phyloP scores from a whole-genome alignment of 2,329 filamentous ascomycete species.

The Clarireedia homoeocarpa region DNA sequence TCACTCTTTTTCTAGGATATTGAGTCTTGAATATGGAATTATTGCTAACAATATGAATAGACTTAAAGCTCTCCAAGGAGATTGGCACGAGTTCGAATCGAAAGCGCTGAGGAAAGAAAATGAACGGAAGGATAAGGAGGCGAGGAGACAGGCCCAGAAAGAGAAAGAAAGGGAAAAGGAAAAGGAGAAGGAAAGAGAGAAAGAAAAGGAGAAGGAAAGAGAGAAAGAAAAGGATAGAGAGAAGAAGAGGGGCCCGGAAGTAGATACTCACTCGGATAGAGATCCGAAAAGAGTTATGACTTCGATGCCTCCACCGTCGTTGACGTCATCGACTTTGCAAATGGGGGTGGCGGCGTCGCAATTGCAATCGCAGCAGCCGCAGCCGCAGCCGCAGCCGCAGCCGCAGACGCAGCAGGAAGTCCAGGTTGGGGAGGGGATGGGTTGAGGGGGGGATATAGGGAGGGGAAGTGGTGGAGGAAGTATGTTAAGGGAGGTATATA shows the following conservation, averaged over 20 bases:
- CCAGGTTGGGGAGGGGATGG: too few relatives aligned
- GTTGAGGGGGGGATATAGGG: too few relatives aligned
- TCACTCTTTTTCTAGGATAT: background rate
- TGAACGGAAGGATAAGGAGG: conserved; percentile 50
- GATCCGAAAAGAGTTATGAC: conserved; percentile 25
- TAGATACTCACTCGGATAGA: conserved; percentile 15
- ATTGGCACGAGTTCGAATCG: conserved; percentile 98
- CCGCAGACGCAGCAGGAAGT: too few relatives aligned
- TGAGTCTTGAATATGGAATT: background rate
- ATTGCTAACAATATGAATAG: conserved; percentile 31
- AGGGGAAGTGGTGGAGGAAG: too few relatives aligned
- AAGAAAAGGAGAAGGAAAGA: conserved; percentile 21
- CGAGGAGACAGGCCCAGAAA: conserved; percentile 25
- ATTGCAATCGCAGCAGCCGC: too few relatives aligned
- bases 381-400: too few relatives aligned
- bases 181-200: conserved; percentile 23
- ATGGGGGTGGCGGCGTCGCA: too few relatives aligned
- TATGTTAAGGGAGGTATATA: background rate
- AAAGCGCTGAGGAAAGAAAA: conserved; percentile 90
- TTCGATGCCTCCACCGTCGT: conserved; percentile 9
- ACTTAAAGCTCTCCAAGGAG: conserved; percentile 73
- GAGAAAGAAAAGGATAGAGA: conserved; percentile 20
- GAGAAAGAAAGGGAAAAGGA: conserved; percentile 20
- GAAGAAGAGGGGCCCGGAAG: conserved; percentile 24
- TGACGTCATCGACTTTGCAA: background rate